Conservation (phyloP, 306 rosid species). For the Casuarina cunninghamiana region DNA sequence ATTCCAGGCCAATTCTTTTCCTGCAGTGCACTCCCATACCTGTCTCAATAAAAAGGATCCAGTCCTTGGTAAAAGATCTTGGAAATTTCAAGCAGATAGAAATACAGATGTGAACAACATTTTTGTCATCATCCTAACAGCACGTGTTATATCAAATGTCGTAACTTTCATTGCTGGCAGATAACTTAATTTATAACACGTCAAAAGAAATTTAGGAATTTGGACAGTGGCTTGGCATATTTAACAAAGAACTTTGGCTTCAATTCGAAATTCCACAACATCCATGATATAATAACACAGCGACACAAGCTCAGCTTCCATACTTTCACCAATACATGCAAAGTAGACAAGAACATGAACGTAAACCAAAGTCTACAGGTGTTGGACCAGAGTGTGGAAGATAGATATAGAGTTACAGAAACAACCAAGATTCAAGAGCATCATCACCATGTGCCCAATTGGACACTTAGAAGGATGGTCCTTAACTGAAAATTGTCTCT, state of each 20-base stretch:
- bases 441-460: neutral
- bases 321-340: neutral
- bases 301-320: neutral
- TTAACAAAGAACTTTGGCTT: neutral
- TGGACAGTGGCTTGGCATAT: neutral
- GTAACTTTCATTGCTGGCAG: neutral
- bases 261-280: neutral
- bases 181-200: neutral
- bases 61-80: slow-evolving; percentile 10
- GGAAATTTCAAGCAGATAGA: neutral
- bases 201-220: neutral
- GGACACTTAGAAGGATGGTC: neutral
- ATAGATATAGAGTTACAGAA: neutral
- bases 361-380: neutral
- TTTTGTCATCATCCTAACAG: neutral
- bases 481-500: neutral
- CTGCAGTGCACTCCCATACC: slow-evolving; percentile 89
- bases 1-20: slow-evolving; percentile 73
- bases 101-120: neutral
- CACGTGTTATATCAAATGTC: neutral
- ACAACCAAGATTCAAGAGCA: neutral
- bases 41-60: slow-evolving; percentile 35
- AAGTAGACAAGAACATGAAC: neutral
- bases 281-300: neutral
- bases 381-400: neutral